A percentile compares a stretch with the other conserved stretches of the same genome.
Evolutionary conservation across 2,329 filamentous ascomycete genomes (phyloP).

Genomic region (Triangularia setosa): DNA sequence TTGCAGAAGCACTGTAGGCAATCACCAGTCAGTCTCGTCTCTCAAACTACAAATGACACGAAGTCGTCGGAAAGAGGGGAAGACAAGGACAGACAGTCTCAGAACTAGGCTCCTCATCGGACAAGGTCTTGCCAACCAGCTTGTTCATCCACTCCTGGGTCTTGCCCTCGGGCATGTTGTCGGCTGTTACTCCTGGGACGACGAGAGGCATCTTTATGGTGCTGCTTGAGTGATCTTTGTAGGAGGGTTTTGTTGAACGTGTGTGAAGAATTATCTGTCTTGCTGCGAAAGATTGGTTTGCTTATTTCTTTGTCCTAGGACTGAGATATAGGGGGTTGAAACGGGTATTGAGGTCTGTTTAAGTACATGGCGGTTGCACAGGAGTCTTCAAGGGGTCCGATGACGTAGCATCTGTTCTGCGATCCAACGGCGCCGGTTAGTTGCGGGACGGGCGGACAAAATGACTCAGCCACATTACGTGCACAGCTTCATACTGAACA

Average conservation of each 20-base stretch:
- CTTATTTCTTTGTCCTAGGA: not conserved
- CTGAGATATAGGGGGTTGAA: not conserved
- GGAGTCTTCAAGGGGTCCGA: not conserved
- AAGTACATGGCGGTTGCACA: not conserved
- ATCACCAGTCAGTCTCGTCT: not conserved
- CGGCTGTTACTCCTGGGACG: slow-evolving; percentile 52
- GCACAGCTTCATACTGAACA: not conserved
- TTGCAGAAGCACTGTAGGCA: slow-evolving; percentile 53
- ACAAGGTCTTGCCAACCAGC: slow-evolving; percentile 60
- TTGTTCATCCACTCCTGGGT: slow-evolving; percentile 59
- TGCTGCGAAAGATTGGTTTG: not conserved
- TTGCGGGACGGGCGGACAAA: not conserved
- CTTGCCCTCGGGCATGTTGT: slow-evolving; percentile 40
- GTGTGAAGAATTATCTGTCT: not conserved
- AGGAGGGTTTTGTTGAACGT: not conserved
- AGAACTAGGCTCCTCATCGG: slow-evolving; percentile 42
- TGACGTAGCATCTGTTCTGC: not conserved
- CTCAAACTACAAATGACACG: not conserved
- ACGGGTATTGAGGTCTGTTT: not conserved
- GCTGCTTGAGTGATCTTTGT: slow-evolving; percentile 1
- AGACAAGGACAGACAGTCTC: slow-evolving; percentile 45
- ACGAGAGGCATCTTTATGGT: slow-evolving; percentile 60
- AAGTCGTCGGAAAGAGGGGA: not conserved
- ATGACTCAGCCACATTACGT: not conserved
- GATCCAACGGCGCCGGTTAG: not conserved